Evolutionary conservation across 805 yeast species (phyloP), one percentile per base, ranked within the genome.

Genomic region (Ogataea paraovalis): DNA sequence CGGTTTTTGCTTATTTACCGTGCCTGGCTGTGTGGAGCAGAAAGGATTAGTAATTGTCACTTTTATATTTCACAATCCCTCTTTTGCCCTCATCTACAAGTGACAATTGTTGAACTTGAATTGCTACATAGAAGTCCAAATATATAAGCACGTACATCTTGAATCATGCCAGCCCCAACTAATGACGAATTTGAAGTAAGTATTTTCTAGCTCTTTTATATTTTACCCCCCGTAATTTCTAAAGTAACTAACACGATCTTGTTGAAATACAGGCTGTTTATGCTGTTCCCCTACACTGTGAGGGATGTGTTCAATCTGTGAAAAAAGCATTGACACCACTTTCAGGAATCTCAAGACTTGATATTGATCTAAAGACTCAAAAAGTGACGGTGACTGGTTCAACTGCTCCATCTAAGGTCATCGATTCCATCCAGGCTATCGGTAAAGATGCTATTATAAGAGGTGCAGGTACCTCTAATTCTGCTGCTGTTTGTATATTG

Each of bases 361-460:
- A 79, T 50, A 71, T 87, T 46, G 83, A 86, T 60, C 67, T 90
- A 19, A 56, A 65, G 7, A 65, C 75, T 10, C 80, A 88, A 58
- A 68, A 80, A 28, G 90, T 90, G 33, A 72, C 80, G 2, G 85
- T 91, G 3, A 68, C 69, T 21, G 96, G 96, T 3, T 62, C 76
- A 1, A 73, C 78, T 3, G 82, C 97, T 4, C 98, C 98, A 1
- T 86, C 96, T 1, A 67, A 65, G 13, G 78, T 91, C 34, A 82
- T 90, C 34, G 69, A 69, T 44, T 78, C 86, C 0, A 78, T 92
- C 47, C 91, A 85, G 63, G 60, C 60, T 2, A 81, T 83, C 2
- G 97, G 97, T 1, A 79, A 82, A 53, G 97, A 92, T 60, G 96
- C 96, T 3, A 87, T 92, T 53, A 85, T 92, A 21, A 74, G 98